A percentile compares a stretch with the other conserved stretches of the same genome.
Evolutionary conservation across 2,329 filamentous ascomycete genomes (phyloP).

Genomic region (Pseudocercospora pini-densiflorae): DNA sequence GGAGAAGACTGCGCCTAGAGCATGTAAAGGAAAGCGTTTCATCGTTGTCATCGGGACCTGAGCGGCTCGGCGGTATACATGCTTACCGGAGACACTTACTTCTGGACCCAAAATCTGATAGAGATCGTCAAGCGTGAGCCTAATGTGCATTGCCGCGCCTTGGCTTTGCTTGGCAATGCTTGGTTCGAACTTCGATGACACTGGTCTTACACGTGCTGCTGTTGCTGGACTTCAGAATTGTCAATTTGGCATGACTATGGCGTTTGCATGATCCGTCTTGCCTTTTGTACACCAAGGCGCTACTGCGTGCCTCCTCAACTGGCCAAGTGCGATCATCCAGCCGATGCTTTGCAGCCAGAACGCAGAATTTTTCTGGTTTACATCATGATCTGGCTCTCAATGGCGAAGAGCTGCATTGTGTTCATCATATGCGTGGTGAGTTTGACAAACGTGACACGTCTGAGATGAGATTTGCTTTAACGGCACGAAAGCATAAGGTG

Average conservation of each 20-base stretch:
- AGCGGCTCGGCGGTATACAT: background rate
- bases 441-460: background rate
- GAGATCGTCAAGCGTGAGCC: background rate
- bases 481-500: constrained; percentile 1
- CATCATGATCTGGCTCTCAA: background rate
- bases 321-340: background rate
- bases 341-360: background rate
- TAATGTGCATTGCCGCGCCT: background rate
- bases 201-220: background rate
- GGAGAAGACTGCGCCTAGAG: background rate
- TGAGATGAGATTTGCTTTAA: background rate
- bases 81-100: background rate
- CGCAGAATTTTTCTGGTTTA: background rate
- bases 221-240: background rate
- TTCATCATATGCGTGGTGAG: background rate
- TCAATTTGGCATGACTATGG: background rate
- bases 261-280: background rate
- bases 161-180: constrained; percentile 6
- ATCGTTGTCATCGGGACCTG: background rate
- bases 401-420: background rate
- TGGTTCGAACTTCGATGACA: constrained; percentile 2
- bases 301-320: background rate
- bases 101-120: background rate
- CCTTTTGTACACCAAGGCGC: background rate
- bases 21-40: background rate